Base-by-base conservation (phyloP, 495 filamentous ascomycete genomes). In the Xylaria cubensis region DNA sequence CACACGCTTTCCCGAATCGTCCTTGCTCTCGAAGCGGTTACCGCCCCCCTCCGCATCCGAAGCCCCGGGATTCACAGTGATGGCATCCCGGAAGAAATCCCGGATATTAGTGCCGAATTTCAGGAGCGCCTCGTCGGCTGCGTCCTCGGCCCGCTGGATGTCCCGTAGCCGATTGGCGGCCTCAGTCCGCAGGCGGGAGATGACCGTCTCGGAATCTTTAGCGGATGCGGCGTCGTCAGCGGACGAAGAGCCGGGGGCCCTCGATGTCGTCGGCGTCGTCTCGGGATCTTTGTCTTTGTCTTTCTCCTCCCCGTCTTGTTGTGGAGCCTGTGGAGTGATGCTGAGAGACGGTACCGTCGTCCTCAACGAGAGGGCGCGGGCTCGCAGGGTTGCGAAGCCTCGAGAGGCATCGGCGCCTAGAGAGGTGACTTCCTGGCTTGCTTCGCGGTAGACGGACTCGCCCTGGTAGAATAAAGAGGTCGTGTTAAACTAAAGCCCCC, bases 111-210 rank as follows among this genome's bases (percentile, higher is more conserved):
- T 88, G 32, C 96, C 96, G 78, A 98, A 99, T 68, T 92, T 94
- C 73, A 98, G 82, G 58, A 98, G 89, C 3, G 97, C 97, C 80
- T 97, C 97, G 80, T 99, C 96, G 24, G 96, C 96, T n/a, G 95
- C 95, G 76, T 97, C 95, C 80, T 99, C 96, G 51, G 95, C 96
- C 74, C 91, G 91, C 77, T 98, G 92, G 41, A 99, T 92, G 75
- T 98, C 95, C 77, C 93, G 95, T 51, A 99, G 85, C 63, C 93
- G 89, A 77, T 94, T 93, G 10, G 92, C 86, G 19, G 96, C 96
- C 78, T 97, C 94, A 36, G 86, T 84, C 64, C 91, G 90, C 79
- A 99, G 90, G 48, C 93, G 89, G n/a, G 93, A 89, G 62, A 98
- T 89, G 71, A 97, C 90, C 15, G 90, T 88, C 75, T 94, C 93